Conservation (phyloP, 495 filamentous ascomycete species). For the Penicillium turbatum region DNA sequence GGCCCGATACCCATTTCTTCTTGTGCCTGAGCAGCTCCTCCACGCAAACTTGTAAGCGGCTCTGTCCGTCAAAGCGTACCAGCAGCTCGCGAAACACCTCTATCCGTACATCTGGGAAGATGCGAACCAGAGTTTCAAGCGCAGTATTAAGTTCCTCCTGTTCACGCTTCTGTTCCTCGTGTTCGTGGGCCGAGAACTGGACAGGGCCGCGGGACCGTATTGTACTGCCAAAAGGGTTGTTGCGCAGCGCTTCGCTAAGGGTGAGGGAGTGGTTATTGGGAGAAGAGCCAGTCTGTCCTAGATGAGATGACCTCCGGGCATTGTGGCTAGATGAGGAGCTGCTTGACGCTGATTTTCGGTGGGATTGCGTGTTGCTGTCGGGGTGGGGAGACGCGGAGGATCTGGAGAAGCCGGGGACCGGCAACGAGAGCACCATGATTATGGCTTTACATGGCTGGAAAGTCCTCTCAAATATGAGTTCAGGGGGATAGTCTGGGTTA, state of each 20-base stretch:
- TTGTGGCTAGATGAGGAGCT: constrained; percentile 22
- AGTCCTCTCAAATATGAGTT: background rate
- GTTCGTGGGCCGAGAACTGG: constrained; percentile 13
- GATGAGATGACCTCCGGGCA: constrained; percentile 12
- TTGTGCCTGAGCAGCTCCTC: constrained; percentile 79
- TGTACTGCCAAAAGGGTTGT: constrained; percentile 42
- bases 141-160: constrained; percentile 71
- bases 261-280: constrained; percentile 32
- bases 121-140: constrained; percentile 62
- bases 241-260: constrained; percentile 39
- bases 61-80: constrained; percentile 72
- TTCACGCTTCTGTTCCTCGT: constrained; percentile 32
- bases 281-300: constrained; percentile 7
- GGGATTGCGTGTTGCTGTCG: constrained; percentile 19
- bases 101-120: constrained; percentile 84
- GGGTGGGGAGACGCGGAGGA: constrained; percentile 31
- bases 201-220: constrained; percentile 29
- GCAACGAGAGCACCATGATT: constrained; percentile 44
- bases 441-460: constrained; percentile 33
- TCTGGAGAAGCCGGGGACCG: constrained; percentile 39
- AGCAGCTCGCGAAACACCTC: constrained; percentile 95
- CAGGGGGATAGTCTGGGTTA: background rate
- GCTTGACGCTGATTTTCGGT: constrained; percentile 15
- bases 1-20: constrained; percentile 66
- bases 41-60: constrained; percentile 76